Evolutionary conservation across 768 basidiomycete species (phyloP).

Genomic region (Phanerochaete sordida): DNA sequence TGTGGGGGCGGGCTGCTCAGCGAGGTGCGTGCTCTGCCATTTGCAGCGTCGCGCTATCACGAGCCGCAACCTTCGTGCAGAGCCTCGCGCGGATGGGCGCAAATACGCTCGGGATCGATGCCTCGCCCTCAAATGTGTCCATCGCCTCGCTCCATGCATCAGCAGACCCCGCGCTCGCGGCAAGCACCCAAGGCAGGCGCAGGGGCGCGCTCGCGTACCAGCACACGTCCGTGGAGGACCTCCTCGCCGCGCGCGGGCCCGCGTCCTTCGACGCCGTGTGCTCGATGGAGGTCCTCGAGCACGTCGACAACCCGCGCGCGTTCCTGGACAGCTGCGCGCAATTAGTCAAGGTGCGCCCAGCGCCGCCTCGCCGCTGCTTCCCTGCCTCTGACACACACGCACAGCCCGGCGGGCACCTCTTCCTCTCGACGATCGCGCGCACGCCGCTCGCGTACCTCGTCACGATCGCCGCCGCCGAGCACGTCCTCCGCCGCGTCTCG

Average conservation of each 20-base stretch:
- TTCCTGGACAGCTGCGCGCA: conserved; percentile 82
- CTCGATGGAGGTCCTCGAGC: conserved; percentile 97
- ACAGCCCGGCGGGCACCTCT: conserved; percentile 93
- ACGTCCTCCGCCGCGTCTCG: conserved; percentile 73
- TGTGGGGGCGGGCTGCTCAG: conserved; percentile 94
- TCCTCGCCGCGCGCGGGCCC: conserved; percentile 48
- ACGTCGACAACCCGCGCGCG: conserved; percentile 86
- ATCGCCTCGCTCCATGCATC: conserved; percentile 83
- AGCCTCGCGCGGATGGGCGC: conserved; percentile 87
- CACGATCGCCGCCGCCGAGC: conserved; percentile 78
- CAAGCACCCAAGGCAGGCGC: conserved; percentile 2
- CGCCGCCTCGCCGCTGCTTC: background rate
- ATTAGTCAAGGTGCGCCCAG: conserved; percentile 72
- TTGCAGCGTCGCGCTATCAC: background rate
- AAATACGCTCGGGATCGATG: conserved; percentile 87
- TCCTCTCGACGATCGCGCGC: conserved; percentile 93
- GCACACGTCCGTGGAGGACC: conserved; percentile 70
- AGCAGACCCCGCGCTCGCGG: conserved; percentile 61
- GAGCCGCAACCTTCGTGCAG: conserved; percentile 38
- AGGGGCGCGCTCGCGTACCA: conserved; percentile 54
- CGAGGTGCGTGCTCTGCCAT: conserved; percentile 52
- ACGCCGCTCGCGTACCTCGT: conserved; percentile 69
- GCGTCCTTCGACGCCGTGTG: conserved; percentile 88
- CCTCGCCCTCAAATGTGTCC: conserved; percentile 80
- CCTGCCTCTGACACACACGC: background rate